Percentiles rank a stretch among this genome's conserved stretches.
These are phyloP conservation scores for Fusarium sublunatum DNA, from an alignment of 2,329 filamentous ascomycete species.

Conservation along the genomic window DNA sequence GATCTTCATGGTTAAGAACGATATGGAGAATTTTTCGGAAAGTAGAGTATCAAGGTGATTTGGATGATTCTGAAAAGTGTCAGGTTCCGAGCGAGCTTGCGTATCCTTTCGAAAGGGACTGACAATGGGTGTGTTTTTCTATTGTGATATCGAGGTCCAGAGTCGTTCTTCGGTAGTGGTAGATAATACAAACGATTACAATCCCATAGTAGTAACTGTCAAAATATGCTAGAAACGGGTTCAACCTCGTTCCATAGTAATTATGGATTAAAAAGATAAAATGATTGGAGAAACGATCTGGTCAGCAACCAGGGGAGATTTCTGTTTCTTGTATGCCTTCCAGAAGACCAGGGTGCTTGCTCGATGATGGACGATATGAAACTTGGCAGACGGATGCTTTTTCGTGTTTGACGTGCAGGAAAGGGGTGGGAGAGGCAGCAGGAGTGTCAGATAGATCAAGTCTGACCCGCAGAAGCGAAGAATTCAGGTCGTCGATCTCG, in stretches of 20 bases:
- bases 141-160: slow-evolving; percentile 22
- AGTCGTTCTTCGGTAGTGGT: slow-evolving; percentile 24
- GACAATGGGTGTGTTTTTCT: slow-evolving; percentile 26
- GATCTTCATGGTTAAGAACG: slow-evolving; percentile 31
- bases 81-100: slow-evolving; percentile 2
- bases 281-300: slow-evolving; percentile 32
- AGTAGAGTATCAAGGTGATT: slow-evolving; percentile 17
- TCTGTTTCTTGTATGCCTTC: slow-evolving; percentile 38
- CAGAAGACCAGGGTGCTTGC: slow-evolving; percentile 29
- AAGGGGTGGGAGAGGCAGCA: slow-evolving; percentile 26
- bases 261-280: slow-evolving; percentile 42
- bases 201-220: slow-evolving; percentile 30
- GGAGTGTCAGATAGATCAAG: slow-evolving; percentile 37
- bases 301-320: slow-evolving; percentile 26
- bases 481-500: slow-evolving; percentile 40
- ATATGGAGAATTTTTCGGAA: slow-evolving; percentile 4
- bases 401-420: slow-evolving; percentile 31
- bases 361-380: slow-evolving; percentile 28
- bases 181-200: slow-evolving; percentile 31
- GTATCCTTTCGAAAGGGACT: neutral
- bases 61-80: slow-evolving; percentile 12
- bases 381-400: slow-evolving; percentile 31
- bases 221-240: slow-evolving; percentile 19
- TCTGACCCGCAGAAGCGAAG: slow-evolving; percentile 38
- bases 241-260: slow-evolving; percentile 36